Evolutionary conservation across 116 monocot species (phyloP).

Genomic region (Cymodocea nodosa): DNA sequence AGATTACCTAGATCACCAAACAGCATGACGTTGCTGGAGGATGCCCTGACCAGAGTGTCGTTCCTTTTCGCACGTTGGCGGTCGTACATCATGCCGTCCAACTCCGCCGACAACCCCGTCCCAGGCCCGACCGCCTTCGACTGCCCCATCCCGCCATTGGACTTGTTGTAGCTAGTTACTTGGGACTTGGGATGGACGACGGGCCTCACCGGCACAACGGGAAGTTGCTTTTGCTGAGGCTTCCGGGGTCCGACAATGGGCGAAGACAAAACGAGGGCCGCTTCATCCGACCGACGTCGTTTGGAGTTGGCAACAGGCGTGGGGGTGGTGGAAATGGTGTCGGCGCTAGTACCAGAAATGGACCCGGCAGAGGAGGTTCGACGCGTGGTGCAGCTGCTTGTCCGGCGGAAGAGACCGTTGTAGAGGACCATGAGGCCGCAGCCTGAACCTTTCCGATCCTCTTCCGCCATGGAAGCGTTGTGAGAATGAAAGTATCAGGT

Average conservation of each 20-base stretch:
- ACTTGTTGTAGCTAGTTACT: background rate
- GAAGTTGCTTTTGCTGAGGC: background rate
- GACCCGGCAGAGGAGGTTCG: conserved; percentile 1
- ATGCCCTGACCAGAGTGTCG: conserved; percentile 15
- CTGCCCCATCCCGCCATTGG: background rate
- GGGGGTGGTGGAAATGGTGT: background rate
- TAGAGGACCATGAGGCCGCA: conserved; percentile 22
- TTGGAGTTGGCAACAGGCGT: background rate
- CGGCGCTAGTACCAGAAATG: background rate
- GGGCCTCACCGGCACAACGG: background rate
- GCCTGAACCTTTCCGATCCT: conserved; percentile 10
- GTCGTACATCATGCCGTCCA: conserved; percentile 15
- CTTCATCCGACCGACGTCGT: conserved; percentile 2
- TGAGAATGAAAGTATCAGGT: background rate
- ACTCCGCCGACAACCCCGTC: conserved; percentile 11
- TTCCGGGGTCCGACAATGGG: background rate
- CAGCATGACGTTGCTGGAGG: conserved; percentile 25
- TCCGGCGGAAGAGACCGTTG: conserved; percentile 19
- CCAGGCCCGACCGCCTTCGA: background rate
- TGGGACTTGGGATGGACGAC: background rate
- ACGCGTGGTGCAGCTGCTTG: background rate
- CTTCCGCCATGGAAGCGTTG: conserved; percentile 7
- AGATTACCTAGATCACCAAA: conserved; percentile 20
- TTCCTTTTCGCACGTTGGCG: conserved; percentile 13
- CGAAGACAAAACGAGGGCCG: background rate